Percentiles rank a stretch among this genome's conserved stretches.
These are phyloP conservation scores for Taphrina flavorubra DNA, from an alignment of 1,139 yeast genomes.

Conservation along the genomic window DNA sequence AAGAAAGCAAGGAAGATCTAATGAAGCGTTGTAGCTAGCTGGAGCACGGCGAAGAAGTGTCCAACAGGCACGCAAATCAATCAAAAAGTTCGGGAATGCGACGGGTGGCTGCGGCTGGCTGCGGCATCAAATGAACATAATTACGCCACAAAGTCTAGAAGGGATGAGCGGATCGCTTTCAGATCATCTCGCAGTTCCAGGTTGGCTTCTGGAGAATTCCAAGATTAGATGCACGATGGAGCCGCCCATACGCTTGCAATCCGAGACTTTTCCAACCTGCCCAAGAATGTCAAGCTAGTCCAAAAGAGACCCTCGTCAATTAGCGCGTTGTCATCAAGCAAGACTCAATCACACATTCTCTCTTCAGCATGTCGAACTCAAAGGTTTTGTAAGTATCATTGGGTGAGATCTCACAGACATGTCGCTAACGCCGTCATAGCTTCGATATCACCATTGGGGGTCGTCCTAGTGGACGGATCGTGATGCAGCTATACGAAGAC, in stretches of 20 bases:
- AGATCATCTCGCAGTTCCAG: too few relatives aligned
- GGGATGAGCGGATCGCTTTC: too few relatives aligned
- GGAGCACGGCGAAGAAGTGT: neutral
- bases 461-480: slow-evolving; percentile 67
- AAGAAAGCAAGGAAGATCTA: neutral
- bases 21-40: neutral
- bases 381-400: slow-evolving; percentile 18
- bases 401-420: neutral
- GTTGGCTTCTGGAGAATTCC: slow-evolving; percentile 15
- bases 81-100: neutral
- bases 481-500: slow-evolving; percentile 60
- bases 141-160: too few relatives aligned
- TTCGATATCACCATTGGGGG: slow-evolving; percentile 73
- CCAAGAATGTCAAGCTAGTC: too few relatives aligned
- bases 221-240: slow-evolving; percentile 12
- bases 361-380: slow-evolving; percentile 15
- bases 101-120: slow-evolving; percentile 7
- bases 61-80: slow-evolving; percentile 5
- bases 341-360: neutral
- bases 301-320: too few relatives aligned
- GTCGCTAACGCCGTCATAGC: slow-evolving; percentile 14
- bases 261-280: too few relatives aligned
- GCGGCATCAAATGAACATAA: neutral
- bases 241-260: neutral
- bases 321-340: too few relatives aligned